A percentile compares a stretch with the other conserved stretches of the same genome.
Evolutionary conservation across 2,329 filamentous ascomycete genomes (phyloP).

Genomic region (Aspergillus candidus): DNA sequence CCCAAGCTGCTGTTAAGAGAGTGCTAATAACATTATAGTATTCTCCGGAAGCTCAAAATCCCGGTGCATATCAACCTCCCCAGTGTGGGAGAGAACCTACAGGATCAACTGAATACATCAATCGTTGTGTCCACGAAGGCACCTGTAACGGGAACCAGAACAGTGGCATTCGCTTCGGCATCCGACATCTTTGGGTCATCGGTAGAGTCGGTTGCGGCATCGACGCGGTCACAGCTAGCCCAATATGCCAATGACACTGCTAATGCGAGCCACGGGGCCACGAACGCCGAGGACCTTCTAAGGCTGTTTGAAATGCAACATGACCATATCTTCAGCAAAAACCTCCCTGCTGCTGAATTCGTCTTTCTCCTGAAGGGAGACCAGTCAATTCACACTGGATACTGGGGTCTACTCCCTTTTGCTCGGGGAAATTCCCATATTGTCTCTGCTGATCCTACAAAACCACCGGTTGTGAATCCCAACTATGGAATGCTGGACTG

Average conservation of each 20-base stretch:
- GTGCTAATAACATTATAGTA: constrained; percentile 7
- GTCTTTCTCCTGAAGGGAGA: constrained; percentile 16
- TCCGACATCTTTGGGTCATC: constrained; percentile 20
- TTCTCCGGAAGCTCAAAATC: constrained; percentile 23
- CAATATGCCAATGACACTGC: constrained; percentile 16
- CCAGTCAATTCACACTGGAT: constrained; percentile 15
- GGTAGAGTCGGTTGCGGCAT: constrained; percentile 11
- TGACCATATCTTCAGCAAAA: constrained; percentile 22
- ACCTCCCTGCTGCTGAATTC: constrained; percentile 24
- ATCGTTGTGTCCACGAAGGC: constrained; percentile 8
- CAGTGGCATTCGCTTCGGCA: constrained; percentile 17
- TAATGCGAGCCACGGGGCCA: constrained; percentile 10
- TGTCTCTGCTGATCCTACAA: constrained; percentile 18
- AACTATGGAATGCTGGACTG: constrained; percentile 27
- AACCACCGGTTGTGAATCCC: constrained; percentile 22
- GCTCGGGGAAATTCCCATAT: constrained; percentile 28
- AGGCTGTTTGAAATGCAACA: constrained; percentile 24
- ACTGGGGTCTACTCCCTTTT: constrained; percentile 26
- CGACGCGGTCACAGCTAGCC: constrained; percentile 14
- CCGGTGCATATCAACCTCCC: constrained; percentile 23
- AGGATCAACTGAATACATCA: constrained; percentile 38
- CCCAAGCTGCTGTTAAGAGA: not conserved
- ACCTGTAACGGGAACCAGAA: constrained; percentile 11
- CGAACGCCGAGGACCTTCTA: constrained; percentile 15
- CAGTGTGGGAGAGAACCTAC: constrained; percentile 46